Evolutionary conservation across 176 grass and related monocot genomes (phyloP).

Genomic region (Oryza meridionalis): DNA sequence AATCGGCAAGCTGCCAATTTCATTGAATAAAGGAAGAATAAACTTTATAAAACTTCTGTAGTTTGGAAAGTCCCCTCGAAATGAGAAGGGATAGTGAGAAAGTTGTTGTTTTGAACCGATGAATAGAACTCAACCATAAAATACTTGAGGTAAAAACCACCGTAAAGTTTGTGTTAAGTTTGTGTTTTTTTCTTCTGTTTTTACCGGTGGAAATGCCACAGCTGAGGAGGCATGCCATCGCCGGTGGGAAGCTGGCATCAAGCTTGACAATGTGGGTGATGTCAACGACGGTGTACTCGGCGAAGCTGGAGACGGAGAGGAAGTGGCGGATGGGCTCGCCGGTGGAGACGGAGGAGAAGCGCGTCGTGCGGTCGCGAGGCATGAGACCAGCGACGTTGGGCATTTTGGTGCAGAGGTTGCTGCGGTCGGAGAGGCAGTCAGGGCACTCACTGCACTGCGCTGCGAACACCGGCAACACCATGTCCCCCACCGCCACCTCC

Average conservation of each 20-base stretch:
- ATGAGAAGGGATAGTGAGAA: no score
- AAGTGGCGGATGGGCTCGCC: conserved; percentile 64
- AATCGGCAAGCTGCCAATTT: no score
- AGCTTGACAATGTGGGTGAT: conserved; percentile 51
- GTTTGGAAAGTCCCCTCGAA: no score
- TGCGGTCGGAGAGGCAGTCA: conserved; percentile 51
- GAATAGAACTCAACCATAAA: no score
- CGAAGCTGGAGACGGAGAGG: conserved; percentile 62
- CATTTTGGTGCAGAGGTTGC: conserved; percentile 57
- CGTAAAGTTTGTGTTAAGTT: no score
- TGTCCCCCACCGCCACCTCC: conserved; percentile 56
- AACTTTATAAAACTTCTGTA: no score
- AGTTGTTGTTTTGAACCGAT: no score
- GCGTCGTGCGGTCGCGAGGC: conserved; percentile 60
- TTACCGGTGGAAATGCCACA: conserved; percentile 70
- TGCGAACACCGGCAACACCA: conserved; percentile 63
- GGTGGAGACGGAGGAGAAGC: conserved; percentile 49
- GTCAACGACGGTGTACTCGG: conserved; percentile 71
- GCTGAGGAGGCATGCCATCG: conserved; percentile 71
- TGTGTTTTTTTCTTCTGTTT: no score
- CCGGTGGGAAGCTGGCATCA: conserved; percentile 9
- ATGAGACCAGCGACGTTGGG: conserved; percentile 4
- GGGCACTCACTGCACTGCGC: conserved; percentile 59
- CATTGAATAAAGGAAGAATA: no score
- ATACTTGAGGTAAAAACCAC: no score